phyloP scores from a whole-genome alignment of 225 moss, liverwort and hornwort genomes.

The Anthoceros angustus region DNA sequence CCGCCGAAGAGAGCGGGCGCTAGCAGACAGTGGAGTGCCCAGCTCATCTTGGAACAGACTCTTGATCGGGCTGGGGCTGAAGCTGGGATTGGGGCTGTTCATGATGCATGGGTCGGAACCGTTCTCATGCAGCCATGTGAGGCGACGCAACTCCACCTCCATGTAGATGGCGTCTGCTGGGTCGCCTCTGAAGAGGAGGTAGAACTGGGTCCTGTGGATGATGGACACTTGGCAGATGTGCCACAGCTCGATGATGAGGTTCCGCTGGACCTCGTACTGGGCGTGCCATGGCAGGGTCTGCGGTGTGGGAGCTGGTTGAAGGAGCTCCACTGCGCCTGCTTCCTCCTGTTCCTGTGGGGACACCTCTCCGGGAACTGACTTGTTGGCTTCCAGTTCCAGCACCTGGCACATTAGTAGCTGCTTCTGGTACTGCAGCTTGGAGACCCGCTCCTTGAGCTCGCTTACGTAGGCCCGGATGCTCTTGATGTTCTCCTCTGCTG shows the following conservation, averaged over 20 bases:
- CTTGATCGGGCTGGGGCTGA: slow-evolving; percentile 10
- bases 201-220: slow-evolving; percentile 86
- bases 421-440: slow-evolving; percentile 98
- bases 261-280: slow-evolving; percentile 66
- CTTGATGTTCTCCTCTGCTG: slow-evolving; percentile 96
- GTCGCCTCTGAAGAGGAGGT: slow-evolving; percentile 77
- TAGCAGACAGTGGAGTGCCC: slow-evolving; percentile 12
- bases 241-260: slow-evolving; percentile 80
- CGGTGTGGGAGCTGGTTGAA: slow-evolving; percentile 42
- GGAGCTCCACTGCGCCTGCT: slow-evolving; percentile 19
- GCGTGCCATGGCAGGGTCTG: slow-evolving; percentile 47
- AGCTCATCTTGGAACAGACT: slow-evolving; percentile 7
- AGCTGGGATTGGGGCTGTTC: slow-evolving; percentile 49
- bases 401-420: slow-evolving; percentile 99
- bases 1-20: slow-evolving; percentile 48
- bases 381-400: slow-evolving; percentile 51
- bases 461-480: slow-evolving; percentile 90
- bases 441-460: slow-evolving; percentile 91
- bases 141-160: slow-evolving; percentile 81
- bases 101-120: slow-evolving; percentile 45
- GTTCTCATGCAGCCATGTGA: slow-evolving; percentile 85
- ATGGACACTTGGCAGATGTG: slow-evolving; percentile 85
- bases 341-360: slow-evolving; percentile 31
- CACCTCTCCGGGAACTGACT: slow-evolving; percentile 21
- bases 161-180: slow-evolving; percentile 73